Base-by-base conservation (phyloP, 495 filamentous ascomycete species). In the Pyronema domesticum region DNA sequence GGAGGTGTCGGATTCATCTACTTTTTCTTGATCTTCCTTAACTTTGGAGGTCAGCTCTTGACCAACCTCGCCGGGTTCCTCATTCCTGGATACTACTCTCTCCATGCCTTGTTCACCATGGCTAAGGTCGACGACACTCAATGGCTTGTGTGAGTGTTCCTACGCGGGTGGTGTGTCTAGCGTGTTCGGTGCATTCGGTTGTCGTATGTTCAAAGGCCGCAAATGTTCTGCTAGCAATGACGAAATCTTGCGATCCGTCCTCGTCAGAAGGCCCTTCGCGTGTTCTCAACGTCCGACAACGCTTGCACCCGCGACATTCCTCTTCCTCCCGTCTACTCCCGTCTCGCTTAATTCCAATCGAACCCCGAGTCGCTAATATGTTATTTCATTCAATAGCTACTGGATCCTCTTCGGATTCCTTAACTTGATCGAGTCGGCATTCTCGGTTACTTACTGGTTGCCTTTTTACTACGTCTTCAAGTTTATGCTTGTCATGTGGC, bases 401-500 rank as follows among this genome's bases (percentile, higher is more conserved):
- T 98, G 91, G 91, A 86, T 98, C 57, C 85, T 94, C 37, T 96
- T 87, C 66, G 79, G 86, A 56, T 86, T 94, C 73, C 79, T 95
- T 72, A 89, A 85, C 53, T 86, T 95, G 34, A 60, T 95, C 69
- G 91, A 99, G 80, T 93, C 86, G 65, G 78, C 83, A 53, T 73
- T 99, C 66, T 91, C 75, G 70, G 88, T 93, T 56, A 85, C 93
- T 44, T 99, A 99, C 78, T 99, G 91, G 91, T 89, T 99, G 76
- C 91, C 91, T 65, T 99, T 99, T 78, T 99, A 99, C 80, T 99
- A 86, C 73, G 91, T 89, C 72, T 96, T 96, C 82, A 99, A 99
- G 76, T 94, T 99, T 67, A 76, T 87, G 65, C 79, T 95, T 65
- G 73, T 95, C 62, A 79, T 99, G 66, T 99, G 93, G 93, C 85